Base-by-base conservation (phyloP, 2,329 filamentous ascomycete genomes). In the Diplocarpon mali region DNA sequence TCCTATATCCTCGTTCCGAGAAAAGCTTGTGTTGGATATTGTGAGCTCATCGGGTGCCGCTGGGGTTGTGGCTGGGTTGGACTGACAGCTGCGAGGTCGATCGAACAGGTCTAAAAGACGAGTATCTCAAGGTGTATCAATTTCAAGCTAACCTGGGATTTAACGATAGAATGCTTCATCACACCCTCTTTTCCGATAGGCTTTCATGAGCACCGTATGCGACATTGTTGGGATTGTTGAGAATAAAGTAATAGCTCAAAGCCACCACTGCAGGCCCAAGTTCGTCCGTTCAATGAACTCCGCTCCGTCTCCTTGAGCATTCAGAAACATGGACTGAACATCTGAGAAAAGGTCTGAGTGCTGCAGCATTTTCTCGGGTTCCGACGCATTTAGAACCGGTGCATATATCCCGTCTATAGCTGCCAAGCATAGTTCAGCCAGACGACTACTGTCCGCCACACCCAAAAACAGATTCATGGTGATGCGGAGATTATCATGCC, bases 401-500 rank as follows among this genome's bases (percentile, higher is more conserved):
- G 64, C n/a, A 15, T 31, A 61, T 27, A 67, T 59, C 27, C 62
- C 55, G 35, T 66, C 61, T 28, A 67, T 59, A 5, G 66, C 62
- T 32, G 65, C 62, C 12, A 64, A 53, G 42, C 64, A 67, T 28
- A 64, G 62, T 9, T 57, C 56, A 16, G 65, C 65, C 38, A 67
- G 60, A 11, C 60, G 58, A 48, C 66, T 67, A 35, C 59, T 64
- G 44, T 58, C 60, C 8, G 66, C 53, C 0, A 64, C 62, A 40
- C 64, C 59, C 6, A 57, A 58, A n/a, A 67, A 53, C 4, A 67
- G 62, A 5, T 58, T 55, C 46, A 64, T 65, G 6, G 65, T 66
- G 9, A 62, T 60, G 49, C 64, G 62, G n/a, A 67, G 44, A 37
- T 53, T 42, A 14, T 52, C 29, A n/a, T 50, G 49, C 53, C 53